A percentile compares a stretch with the other conserved stretches of the same genome.
Evolutionary conservation across 2,329 filamentous ascomycete genomes (phyloP).

Genomic region (Hymenoscyphus fraxineus): DNA sequence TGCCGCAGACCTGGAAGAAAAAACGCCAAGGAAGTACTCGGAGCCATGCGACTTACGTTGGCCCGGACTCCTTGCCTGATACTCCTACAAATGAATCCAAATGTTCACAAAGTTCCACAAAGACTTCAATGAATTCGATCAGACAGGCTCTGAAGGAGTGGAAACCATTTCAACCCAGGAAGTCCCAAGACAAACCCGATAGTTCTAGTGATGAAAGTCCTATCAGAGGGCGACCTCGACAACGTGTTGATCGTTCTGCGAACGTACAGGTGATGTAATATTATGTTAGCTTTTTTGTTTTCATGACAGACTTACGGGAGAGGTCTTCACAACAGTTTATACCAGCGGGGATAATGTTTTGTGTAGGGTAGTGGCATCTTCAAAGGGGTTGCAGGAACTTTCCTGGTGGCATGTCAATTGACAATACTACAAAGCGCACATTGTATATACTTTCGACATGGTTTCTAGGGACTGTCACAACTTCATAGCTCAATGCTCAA

Average conservation of each 20-base stretch:
- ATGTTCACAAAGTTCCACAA: background rate
- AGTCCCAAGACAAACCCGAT: background rate
- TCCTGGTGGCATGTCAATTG: background rate
- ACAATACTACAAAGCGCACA: background rate
- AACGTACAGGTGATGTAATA: background rate
- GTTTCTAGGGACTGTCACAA: background rate
- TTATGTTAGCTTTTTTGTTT: background rate
- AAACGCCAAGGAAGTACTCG: background rate
- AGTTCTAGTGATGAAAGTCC: background rate
- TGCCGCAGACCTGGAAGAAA: background rate
- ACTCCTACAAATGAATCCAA: background rate
- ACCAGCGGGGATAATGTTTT: background rate
- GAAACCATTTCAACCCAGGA: background rate
- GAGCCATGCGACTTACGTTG: background rate
- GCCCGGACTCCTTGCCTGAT: background rate
- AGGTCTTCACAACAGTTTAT: background rate
- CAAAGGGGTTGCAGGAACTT: background rate
- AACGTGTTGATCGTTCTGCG: background rate
- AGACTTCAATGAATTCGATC: background rate
- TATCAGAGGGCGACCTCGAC: background rate
- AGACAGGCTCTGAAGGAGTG: background rate
- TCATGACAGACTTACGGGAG: background rate
- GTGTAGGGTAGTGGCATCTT: background rate
- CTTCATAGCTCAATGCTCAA: slow-evolving; percentile 2
- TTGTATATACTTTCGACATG: slow-evolving; percentile 2